Conservation (phyloP, 2,329 filamentous ascomycete genomes). For the Arthrobotrys sinensis region DNA sequence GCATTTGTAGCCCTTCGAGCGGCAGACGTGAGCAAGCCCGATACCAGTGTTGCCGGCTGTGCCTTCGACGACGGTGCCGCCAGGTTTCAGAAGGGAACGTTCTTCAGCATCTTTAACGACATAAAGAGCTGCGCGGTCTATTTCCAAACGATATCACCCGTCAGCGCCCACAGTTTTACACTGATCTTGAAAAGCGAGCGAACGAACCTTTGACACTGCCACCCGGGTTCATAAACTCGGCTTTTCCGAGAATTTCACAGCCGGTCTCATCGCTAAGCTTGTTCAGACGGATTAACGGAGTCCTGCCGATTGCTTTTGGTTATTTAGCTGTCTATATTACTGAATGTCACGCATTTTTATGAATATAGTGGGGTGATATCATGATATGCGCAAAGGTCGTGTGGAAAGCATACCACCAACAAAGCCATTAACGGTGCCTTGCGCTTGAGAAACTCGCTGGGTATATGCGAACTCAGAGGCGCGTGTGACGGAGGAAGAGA, state of each 20-base stretch:
- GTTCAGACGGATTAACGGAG: slow-evolving; percentile 91
- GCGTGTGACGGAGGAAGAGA: slow-evolving; percentile 74
- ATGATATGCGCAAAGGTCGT: slow-evolving; percentile 5
- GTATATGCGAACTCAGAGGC: slow-evolving; percentile 74
- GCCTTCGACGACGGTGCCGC: slow-evolving; percentile 95
- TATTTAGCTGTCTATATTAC: slow-evolving; percentile 52
- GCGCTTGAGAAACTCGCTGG: slow-evolving; percentile 82
- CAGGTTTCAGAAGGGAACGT: slow-evolving; percentile 82
- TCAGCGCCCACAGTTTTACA: background rate
- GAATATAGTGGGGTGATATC: slow-evolving; percentile 3
- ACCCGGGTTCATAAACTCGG: slow-evolving; percentile 98
- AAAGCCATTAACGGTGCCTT: slow-evolving; percentile 83
- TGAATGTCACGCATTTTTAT: slow-evolving; percentile 1
- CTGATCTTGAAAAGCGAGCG: background rate
- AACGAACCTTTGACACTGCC: slow-evolving; percentile 81
- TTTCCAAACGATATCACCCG: background rate
- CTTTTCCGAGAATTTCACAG: slow-evolving; percentile 94
- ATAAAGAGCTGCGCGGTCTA: slow-evolving; percentile 91
- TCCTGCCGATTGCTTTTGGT: slow-evolving; percentile 90
- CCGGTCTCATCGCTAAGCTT: slow-evolving; percentile 89
- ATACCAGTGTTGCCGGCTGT: slow-evolving; percentile 99
- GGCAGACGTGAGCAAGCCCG: slow-evolving; percentile 95
- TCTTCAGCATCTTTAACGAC: slow-evolving; percentile 95
- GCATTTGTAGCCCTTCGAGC: slow-evolving; percentile 89
- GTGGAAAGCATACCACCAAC: slow-evolving; percentile 77